A percentile compares a stretch with the other conserved stretches of the same genome.
phyloP scores from a whole-genome alignment of 2,329 filamentous ascomycete species.

The Albophoma yamanashiensis region DNA sequence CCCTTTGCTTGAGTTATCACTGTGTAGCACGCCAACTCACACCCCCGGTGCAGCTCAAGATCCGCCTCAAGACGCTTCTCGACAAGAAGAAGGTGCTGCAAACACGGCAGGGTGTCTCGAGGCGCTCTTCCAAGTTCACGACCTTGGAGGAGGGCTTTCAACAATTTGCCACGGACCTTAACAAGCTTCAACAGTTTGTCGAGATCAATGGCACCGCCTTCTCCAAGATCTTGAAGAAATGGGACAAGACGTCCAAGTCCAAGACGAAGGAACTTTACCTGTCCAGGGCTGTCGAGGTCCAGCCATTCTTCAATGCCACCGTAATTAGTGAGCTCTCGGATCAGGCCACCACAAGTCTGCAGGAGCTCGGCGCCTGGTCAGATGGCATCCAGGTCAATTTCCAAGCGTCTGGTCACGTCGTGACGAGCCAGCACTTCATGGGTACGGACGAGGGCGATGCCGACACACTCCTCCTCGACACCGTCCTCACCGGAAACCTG shows the following conservation, averaged over 20 bases:
- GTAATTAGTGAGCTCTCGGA: constrained; percentile 96
- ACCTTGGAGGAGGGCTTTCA: constrained; percentile 94
- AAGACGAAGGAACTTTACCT: constrained; percentile 97
- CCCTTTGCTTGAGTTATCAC: not conserved
- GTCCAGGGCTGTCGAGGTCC: constrained; percentile 89
- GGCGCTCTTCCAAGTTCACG: constrained; percentile 86
- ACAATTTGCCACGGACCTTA: constrained; percentile 91
- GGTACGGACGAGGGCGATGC: constrained; percentile 82
- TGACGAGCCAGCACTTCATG: constrained; percentile 53
- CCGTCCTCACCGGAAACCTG: constrained; percentile 71
- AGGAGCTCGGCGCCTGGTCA: constrained; percentile 93
- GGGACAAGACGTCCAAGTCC: constrained; percentile 99
- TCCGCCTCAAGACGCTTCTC: constrained; percentile 80
- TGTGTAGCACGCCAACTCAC: not conserved
- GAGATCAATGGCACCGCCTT: constrained; percentile 97
- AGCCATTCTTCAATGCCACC: constrained; percentile 95
- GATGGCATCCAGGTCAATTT: constrained; percentile 91
- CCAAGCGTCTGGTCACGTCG: constrained; percentile 52
- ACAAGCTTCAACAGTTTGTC: constrained; percentile 97
- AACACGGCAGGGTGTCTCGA: constrained; percentile 68
- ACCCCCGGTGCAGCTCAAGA: constrained; percentile 58
- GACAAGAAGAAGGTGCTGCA: constrained; percentile 93
- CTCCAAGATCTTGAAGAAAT: constrained; percentile 98
- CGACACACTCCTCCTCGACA: constrained; percentile 80
- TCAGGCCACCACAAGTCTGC: constrained; percentile 88